Base-by-base conservation (phyloP, 345 rosid genomes). In the Lepidium didymum region DNA sequence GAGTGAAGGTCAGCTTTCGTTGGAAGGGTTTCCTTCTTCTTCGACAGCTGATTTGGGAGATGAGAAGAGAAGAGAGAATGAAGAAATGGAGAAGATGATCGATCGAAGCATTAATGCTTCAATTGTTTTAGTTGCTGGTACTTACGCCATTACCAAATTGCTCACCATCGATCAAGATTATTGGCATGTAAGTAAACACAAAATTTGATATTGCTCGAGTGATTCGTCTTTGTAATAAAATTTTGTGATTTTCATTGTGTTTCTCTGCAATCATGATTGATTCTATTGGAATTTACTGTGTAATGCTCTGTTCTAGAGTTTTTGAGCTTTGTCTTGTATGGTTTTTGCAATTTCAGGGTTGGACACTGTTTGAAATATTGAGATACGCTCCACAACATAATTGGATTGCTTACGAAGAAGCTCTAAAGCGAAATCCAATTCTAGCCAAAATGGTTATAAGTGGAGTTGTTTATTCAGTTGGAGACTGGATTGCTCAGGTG, bases 401-500 rank as follows among this genome's bases (percentile, higher is more conserved):
- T 84, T 93, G 98, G 98, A 46, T 52, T 66, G 97, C 98, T 65
- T 93, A 93, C 43, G 98, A 93, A 80, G 98, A 88, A 80, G 96
- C 92, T 43, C 73, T 93, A 42, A 88, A 81, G 81, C 60, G 70
- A 49, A 88, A 90, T 53, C 98, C 98, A 0, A 91, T 93, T 76
- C 75, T 90, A 19, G 98, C 97, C 0, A 93, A 93, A 83, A 93
- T 93, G 98, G 75, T 81, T 15, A 93, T 93, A 18, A 90, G 98
- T 69, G 98, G 98, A 67, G 88, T 87, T 70, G 96, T 93, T 2
- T 93, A 90, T 59, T 90, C 96, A 14, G 13, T 90, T 11, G 97
- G 99, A 46, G 99, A 93, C 72, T 93, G 99, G 99, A 88, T 93
- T 57, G 98, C 98, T 15, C 98, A 90, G 96, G 96, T 87, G 47